Evolutionary conservation across 176 grass and related monocot species (phyloP), one percentile per base, ranked within the genome.

Genomic region (Triticum aestivum): DNA sequence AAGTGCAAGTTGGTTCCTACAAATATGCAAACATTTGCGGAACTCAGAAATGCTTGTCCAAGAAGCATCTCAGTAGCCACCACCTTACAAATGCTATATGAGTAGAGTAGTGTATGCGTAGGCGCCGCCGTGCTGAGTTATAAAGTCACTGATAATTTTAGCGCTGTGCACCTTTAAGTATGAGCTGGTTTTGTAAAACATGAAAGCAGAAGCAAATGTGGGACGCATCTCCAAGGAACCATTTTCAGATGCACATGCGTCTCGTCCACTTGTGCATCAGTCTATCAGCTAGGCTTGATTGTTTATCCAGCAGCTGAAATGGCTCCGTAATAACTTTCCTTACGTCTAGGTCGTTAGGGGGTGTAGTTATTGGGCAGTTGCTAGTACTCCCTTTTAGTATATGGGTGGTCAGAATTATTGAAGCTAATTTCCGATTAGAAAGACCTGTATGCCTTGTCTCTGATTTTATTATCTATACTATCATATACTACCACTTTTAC

Each of bases 241-340:
- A 76, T 69, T 92, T 83, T 86, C 15, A 79, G 65, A 51, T 80
- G 79, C 68, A 86, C 79, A 89, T 79, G 73, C 56, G 29, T 56
- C 79, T 73, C 75, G 45, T 86, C 82, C 64, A 88, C 64, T 73
- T 84, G 61, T 84, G 86, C 59, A 79, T 77, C 76, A 58, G 54
- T 54, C 67, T 83, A 78, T 18, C 15, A 79, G 42, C 86, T 86
- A 92, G 9, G 65, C 11, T 81, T 70, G 56, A 35, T 75, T 84
- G 24, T 92, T 61, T 81, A 86, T 63, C 70, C 54, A 71, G 44
- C 29, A 70, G 27, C n/a, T 42, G 62, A 85, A 81, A 42, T 86
- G 33, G 24, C 20, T 78, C 73, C 45, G 42, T 56, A 61, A 71
- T 80, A 84, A 80, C 37, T 75, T 84, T 82, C 42, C 49, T 65